These are phyloP conservation scores for Flaveria robusta DNA, from an alignment of 129 eudicot species.

Conservation along the genomic window DNA sequence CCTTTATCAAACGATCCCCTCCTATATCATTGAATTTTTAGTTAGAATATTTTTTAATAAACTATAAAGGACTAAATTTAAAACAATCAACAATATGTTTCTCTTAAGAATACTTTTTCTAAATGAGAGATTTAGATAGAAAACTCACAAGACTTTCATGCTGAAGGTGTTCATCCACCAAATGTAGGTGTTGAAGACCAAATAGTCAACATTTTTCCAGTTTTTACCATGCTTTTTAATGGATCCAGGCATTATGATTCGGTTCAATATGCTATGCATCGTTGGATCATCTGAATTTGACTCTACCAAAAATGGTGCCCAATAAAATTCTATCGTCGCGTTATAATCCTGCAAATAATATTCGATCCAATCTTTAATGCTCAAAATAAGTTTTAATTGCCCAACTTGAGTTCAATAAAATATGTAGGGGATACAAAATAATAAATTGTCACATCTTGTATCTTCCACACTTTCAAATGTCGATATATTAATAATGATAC, in stretches of 20 bases:
- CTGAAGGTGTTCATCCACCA: conserved; percentile 97
- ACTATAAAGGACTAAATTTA: not conserved
- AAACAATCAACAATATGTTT: not conserved
- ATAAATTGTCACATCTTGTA: not conserved
- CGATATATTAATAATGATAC: not conserved
- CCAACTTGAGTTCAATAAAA: conserved; percentile 11
- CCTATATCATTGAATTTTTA: conserved; percentile 32
- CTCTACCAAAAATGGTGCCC: conserved; percentile 99
- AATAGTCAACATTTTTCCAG: conserved; percentile 83
- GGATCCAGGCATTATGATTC: conserved; percentile 94
- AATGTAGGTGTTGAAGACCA: conserved; percentile 89
- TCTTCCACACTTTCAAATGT: not conserved
- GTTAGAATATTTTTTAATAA: not conserved
- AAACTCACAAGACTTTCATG: conserved; percentile 92
- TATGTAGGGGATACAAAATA: not conserved
- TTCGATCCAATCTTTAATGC: not conserved
- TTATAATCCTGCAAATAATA: conserved; percentile 72
- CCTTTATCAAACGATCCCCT: conserved; percentile 92
- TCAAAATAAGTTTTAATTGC: not conserved
- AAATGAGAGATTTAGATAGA: not conserved
- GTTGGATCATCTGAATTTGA: conserved; percentile 93
- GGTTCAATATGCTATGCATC: conserved; percentile 79
- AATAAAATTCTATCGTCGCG: conserved; percentile 93
- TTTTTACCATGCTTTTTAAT: conserved; percentile 75
- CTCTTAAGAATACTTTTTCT: not conserved